Base-by-base conservation (phyloP, 768 basidiomycete species). In the Termitomyces sp. region DNA sequence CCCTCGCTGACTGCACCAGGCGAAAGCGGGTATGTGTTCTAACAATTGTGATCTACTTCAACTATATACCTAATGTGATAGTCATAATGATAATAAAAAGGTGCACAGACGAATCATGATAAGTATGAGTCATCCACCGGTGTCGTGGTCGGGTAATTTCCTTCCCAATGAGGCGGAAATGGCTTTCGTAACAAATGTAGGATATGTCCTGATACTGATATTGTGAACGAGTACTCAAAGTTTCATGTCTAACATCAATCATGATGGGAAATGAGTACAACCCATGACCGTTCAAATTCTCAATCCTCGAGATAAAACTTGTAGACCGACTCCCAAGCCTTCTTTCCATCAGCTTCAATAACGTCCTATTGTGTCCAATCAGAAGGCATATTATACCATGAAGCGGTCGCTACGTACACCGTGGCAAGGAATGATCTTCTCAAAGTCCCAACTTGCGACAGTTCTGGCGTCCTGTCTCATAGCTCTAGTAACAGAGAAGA, bases 401-500 rank as follows among this genome's bases (percentile, higher is more conserved):
- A 45, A 17, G 48, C 9, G 7, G 57, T 54, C n/a, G 37, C 14
- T n/a, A 62, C 72, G 62, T 57, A 78, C 76, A 37, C 72, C 73
- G 66, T 89, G 87, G 60, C 88, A 89, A 60, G 85, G 85, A 46
- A 89, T 87, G 60, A 88, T 83, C 50, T 83, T 74, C 17, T 86
- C 81, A 65, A 88, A 87, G 58, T 85, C 81, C 91, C 90, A 92
- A 0, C 69, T 78, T 4, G 82, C 79, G 2, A 91, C 88, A 5
- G 77, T 83, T 65, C 77, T 81, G 8, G 81, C 84, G 60, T 87
- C 84, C 11, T 81, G 76, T 43, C 73, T 77, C 86, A 89, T 88
- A 6, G 73, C 74, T 9, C 77, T 78, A 15, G 62, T 34, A 49
- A 58, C 52, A 40, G 45, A 53, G 34, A 29, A 40, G 15, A n/a